Conservation (phyloP, 2,329 filamentous ascomycete species). For the Tolypocladium tundrense region DNA sequence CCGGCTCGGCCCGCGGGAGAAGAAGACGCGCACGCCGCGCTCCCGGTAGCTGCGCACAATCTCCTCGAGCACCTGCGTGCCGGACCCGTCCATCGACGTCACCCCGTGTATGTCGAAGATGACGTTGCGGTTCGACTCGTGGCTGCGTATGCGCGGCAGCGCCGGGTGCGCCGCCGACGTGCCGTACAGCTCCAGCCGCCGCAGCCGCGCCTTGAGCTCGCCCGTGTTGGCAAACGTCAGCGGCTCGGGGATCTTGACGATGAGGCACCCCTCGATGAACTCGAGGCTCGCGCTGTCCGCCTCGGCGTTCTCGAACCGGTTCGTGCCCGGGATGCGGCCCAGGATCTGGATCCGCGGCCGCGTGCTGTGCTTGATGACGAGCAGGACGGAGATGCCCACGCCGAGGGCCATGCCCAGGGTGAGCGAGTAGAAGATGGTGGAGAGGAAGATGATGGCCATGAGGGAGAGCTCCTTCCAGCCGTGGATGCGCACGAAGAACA, state of each 20-base stretch:
- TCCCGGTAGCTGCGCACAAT: constrained; percentile 77
- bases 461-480: constrained; percentile 79
- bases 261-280: constrained; percentile 83
- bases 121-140: constrained; percentile 81
- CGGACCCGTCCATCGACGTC: constrained; percentile 85
- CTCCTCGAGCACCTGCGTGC: constrained; percentile 81
- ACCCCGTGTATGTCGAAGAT: constrained; percentile 99
- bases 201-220: constrained; percentile 73
- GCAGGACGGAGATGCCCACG: constrained; percentile 79
- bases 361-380: constrained; percentile 83
- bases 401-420: constrained; percentile 89
- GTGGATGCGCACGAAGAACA: constrained; percentile 76
- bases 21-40: constrained; percentile 67
- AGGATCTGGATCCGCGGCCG: constrained; percentile 93
- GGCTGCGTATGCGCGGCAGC: constrained; percentile 63
- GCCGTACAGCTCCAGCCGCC: constrained; percentile 83
- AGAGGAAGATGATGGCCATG: constrained; percentile 82
- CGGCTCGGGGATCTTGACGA: constrained; percentile 96
- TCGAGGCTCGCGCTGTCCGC: constrained; percentile 64
- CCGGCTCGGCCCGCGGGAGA: constrained; percentile 45
- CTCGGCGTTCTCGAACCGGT: constrained; percentile 78
- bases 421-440: constrained; percentile 92
- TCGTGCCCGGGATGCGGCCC: constrained; percentile 74
- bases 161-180: constrained; percentile 77
- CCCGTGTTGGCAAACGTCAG: constrained; percentile 96